Base-by-base conservation (phyloP, 2,329 filamentous ascomycete species). In the Epichloe coenophiala region DNA sequence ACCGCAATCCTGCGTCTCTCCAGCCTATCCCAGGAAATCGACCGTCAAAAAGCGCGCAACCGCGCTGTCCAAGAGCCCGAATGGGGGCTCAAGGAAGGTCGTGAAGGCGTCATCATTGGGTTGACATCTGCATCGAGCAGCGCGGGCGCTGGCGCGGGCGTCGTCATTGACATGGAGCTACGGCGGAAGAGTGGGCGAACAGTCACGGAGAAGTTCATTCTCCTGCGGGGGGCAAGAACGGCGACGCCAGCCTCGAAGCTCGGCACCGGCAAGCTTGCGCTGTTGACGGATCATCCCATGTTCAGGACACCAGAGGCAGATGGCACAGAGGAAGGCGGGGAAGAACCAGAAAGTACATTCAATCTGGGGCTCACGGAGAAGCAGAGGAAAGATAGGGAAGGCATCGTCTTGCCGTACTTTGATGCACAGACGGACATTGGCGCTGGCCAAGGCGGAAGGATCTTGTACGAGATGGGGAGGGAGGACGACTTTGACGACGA, bases 401-500 rank as follows among this genome's bases (percentile, higher is more conserved):
- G 86, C 0, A 87, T 98, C 8, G 86, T 97, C 40, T 65, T 97
- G 65, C 93, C 93, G 15, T 97, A 98, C 65, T 96, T 94, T 67
- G 93, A 98, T 71, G 93, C 93, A 23, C 93, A 98, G 74, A 87
- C 81, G 49, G 84, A 84, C 45, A 77, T 81, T 48, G 84, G 82
- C 1, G 77, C 80, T 0, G 90, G 90, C 0, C 88, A 95, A 60
- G 91, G 93, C 4, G 93, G 93, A 0, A 77, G 91, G 54, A 98
- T 98, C 57, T 63, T 98, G 61, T 98, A 98, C 65, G 91, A 97
- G 59, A 95, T 97, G 86, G 91, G 90, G 1, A 79, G 82, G 55
- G 93, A 97, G 70, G 93, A 98, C 67, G 89, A 97, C 64, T 97
- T 96, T 69, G 90, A 95, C 59, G 90, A 95, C 53, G 89, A 95